These are phyloP conservation scores for Eucalyptus albens DNA, from an alignment of 345 rosid species.

Conservation along the genomic window DNA sequence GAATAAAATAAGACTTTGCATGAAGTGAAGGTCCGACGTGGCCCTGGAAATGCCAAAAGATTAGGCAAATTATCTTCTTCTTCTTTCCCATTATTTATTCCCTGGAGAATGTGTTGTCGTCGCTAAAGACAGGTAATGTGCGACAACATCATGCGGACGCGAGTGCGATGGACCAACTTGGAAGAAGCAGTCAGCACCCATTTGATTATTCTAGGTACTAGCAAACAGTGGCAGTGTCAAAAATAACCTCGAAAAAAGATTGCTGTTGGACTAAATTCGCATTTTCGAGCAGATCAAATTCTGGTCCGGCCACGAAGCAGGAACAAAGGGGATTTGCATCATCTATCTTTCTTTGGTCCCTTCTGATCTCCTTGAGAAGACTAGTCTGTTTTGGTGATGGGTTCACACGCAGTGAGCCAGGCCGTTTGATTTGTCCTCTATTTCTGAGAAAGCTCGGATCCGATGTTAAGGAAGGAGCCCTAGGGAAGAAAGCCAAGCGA, in stretches of 20 bases:
- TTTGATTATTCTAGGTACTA: background rate
- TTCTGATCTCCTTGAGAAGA: background rate
- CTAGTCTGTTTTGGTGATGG: background rate
- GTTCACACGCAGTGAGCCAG: background rate
- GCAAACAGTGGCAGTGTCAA: background rate
- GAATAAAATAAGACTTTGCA: background rate
- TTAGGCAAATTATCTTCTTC: background rate
- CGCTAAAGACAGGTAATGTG: background rate
- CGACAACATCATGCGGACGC: background rate
- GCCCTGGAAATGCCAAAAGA: background rate
- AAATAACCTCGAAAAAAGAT: background rate
- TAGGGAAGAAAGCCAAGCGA: background rate
- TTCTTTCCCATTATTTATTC: background rate
- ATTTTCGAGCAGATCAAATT: background rate
- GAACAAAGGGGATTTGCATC: background rate
- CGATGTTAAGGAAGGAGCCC: background rate
- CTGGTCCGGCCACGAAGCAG: background rate
- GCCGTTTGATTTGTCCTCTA: background rate
- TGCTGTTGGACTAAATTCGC: background rate
- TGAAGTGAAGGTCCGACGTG: background rate
- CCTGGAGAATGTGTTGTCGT: background rate
- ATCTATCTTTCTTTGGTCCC: background rate
- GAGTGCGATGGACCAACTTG: background rate
- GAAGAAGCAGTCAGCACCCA: background rate
- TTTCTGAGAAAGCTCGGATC: background rate